Evolutionary conservation across 257 asterid genomes (phyloP).

Genomic region (Voacanga thouarsii): DNA sequence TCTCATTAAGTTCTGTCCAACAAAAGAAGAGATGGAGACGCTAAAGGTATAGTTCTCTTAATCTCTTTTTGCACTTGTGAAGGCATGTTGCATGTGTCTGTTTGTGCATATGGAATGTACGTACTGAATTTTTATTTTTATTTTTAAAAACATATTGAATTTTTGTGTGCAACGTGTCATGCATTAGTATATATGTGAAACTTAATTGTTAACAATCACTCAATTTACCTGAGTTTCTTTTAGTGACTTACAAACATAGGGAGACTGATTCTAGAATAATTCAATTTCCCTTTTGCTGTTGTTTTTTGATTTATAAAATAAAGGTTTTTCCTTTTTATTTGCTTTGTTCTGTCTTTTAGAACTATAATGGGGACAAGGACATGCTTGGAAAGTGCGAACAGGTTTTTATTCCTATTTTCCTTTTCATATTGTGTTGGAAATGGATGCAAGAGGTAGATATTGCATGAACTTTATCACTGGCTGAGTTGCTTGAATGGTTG

Average conservation of each 20-base stretch:
- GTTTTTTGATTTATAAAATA: background rate
- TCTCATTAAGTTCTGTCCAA: slow-evolving; percentile 95
- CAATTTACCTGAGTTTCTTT: background rate
- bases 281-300: background rate
- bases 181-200: background rate
- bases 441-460: background rate
- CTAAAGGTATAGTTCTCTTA: slow-evolving; percentile 52
- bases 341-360: slow-evolving; percentile 42
- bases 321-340: background rate
- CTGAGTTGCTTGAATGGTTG: slow-evolving; percentile 15
- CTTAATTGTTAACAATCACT: background rate
- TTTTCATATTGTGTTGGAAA: background rate
- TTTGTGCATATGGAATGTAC: slow-evolving; percentile 2
- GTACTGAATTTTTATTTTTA: too few species aligned
- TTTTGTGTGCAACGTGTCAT: background rate
- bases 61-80: background rate
- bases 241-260: background rate
- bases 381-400: slow-evolving; percentile 99
- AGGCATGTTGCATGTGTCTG: background rate
- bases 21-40: slow-evolving; percentile 98
- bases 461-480: slow-evolving; percentile 17
- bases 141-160: background rate
- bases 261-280: background rate
- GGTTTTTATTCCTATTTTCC: slow-evolving; percentile 35
- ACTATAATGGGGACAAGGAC: slow-evolving; percentile 82